These are phyloP conservation scores for Filosporella fistucella DNA, from an alignment of 495 filamentous ascomycete species.

Conservation along the genomic window DNA sequence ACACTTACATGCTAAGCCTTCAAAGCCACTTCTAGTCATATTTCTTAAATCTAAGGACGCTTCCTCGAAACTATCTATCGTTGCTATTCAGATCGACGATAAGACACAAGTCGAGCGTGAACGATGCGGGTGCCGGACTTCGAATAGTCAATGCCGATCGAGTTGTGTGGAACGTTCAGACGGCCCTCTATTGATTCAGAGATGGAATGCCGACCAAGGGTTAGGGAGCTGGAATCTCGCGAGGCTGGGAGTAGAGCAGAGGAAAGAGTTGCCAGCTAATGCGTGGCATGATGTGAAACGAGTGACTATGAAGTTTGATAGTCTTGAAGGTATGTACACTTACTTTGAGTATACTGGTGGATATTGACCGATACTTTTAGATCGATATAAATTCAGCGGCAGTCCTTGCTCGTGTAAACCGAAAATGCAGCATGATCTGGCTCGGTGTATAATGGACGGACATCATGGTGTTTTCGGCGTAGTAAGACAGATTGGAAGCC, in stretches of 20 bases:
- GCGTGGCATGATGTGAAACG: slow-evolving; percentile 8
- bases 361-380: slow-evolving; percentile 1
- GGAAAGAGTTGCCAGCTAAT: slow-evolving; percentile 11
- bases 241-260: slow-evolving; percentile 9
- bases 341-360: not conserved
- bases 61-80: slow-evolving; percentile 9
- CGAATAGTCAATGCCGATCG: slow-evolving; percentile 4
- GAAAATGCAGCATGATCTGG: slow-evolving; percentile 10
- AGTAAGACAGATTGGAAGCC: slow-evolving; percentile 14
- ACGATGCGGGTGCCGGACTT: slow-evolving; percentile 10
- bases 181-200: slow-evolving; percentile 1
- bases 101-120: slow-evolving; percentile 10
- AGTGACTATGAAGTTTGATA: slow-evolving; percentile 13
- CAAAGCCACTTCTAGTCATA: slow-evolving; percentile 15
- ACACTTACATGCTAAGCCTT: slow-evolving; percentile 14
- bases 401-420: slow-evolving; percentile 10
- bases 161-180: slow-evolving; percentile 11
- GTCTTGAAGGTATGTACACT: slow-evolving; percentile 11
- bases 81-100: slow-evolving; percentile 14
- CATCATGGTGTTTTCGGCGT: slow-evolving; percentile 12
- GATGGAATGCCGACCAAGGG: slow-evolving; percentile 10
- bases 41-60: slow-evolving; percentile 13
- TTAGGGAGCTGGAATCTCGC: slow-evolving; percentile 14
- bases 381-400: slow-evolving; percentile 10
- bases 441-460: not conserved